Percentiles rank a stretch among this genome's conserved stretches.
These are phyloP conservation scores for Begonia fuchsioides DNA, from an alignment of 306 rosid genomes.

Conservation along the genomic window DNA sequence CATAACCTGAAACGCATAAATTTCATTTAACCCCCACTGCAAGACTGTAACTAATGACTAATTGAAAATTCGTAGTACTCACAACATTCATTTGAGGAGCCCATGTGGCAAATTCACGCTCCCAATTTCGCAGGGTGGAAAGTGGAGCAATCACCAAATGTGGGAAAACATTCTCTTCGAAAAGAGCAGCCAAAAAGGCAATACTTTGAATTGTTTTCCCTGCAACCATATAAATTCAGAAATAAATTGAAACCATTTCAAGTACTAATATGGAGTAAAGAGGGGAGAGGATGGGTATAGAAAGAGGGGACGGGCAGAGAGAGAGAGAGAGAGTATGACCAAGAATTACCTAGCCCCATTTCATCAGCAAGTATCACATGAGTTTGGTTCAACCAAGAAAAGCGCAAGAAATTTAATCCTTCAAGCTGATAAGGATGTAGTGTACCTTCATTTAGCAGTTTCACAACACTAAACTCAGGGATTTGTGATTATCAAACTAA, in stretches of 20 bases:
- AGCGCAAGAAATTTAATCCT: conserved; percentile 92
- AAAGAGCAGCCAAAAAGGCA: conserved; percentile 90
- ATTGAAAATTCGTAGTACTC: conserved; percentile 22
- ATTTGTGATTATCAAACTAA: too few species aligned
- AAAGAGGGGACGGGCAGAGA: too few species aligned
- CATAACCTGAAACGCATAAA: conserved; percentile 58
- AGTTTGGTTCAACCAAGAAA: conserved; percentile 97
- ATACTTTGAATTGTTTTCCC: conserved; percentile 98
- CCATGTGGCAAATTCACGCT: conserved; percentile 97
- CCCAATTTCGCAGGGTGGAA: conserved; percentile 94
- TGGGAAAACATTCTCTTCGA: conserved; percentile 50
- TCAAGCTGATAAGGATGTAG: conserved; percentile 98
- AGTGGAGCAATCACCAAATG: conserved; percentile 99
- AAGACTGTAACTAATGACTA: conserved; percentile 10
- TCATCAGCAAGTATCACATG: conserved; percentile 99
- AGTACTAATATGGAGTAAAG: conserved; percentile 8
- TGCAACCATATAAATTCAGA: conserved; percentile 18
- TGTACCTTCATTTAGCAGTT: conserved; percentile 38
- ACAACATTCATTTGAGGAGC: conserved; percentile 99
- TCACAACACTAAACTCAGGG: conserved; percentile 3
- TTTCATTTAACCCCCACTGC: conserved; percentile 26
- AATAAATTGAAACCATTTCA: conserved; percentile 3
- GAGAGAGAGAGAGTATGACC: conserved; percentile 6
- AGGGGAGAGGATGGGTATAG: too few species aligned
- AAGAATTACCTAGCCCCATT: conserved; percentile 89